A percentile compares a stretch with the other conserved stretches of the same genome.
Evolutionary conservation across 257 asterid genomes (phyloP).

Genomic region (Echium plantagineum): DNA sequence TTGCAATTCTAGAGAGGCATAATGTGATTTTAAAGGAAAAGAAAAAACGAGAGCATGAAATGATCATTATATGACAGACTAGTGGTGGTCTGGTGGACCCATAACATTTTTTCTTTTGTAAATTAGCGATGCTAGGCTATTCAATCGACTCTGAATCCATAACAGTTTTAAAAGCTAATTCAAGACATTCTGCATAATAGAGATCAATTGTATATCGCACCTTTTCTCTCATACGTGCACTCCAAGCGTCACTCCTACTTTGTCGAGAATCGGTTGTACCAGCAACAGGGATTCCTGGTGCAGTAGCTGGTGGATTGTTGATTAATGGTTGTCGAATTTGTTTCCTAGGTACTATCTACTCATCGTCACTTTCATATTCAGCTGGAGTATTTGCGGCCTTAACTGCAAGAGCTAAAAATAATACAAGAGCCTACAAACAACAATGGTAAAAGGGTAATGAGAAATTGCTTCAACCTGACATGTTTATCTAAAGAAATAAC

Average conservation of each 20-base stretch:
- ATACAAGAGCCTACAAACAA: constrained; percentile 68
- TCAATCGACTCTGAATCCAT: too few species aligned
- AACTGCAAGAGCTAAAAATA: constrained; percentile 77
- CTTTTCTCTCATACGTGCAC: constrained; percentile 97
- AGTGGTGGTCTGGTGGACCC: too few species aligned
- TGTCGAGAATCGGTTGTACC: constrained; percentile 76
- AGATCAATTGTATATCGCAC: constrained; percentile 16
- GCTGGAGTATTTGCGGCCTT: constrained; percentile 86
- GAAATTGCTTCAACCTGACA: not conserved
- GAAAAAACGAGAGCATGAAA: too few species aligned
- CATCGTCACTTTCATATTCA: constrained; percentile 94
- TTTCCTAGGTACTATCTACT: constrained; percentile 68
- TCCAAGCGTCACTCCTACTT: constrained; percentile 95
- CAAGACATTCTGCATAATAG: not conserved
- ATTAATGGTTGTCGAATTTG: constrained; percentile 85
- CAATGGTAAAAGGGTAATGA: not conserved
- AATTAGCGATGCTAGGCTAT: too few species aligned
- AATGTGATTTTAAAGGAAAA: too few species aligned
- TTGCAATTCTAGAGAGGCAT: too few species aligned
- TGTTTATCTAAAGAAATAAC: too few species aligned
- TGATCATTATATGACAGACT: not conserved
- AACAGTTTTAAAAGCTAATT: too few species aligned
- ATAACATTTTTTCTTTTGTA: too few species aligned
- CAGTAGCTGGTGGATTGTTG: constrained; percentile 51
- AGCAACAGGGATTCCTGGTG: constrained; percentile 65